Conservation (phyloP, 2,329 filamentous ascomycete species). For the Clonostachys solani region DNA sequence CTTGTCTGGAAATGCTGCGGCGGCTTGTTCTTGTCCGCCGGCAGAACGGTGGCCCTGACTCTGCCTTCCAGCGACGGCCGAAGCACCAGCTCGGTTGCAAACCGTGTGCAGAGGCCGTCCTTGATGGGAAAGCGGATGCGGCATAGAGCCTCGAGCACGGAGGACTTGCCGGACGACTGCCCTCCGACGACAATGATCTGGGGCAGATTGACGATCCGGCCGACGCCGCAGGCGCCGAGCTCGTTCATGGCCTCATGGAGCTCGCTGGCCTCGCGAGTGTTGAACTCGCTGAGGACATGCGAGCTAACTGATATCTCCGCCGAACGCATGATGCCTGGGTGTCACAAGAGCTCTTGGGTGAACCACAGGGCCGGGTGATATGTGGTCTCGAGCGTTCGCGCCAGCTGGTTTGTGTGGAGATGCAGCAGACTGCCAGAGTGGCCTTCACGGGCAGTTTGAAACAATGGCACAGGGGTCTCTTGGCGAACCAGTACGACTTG, state of each 20-base stretch:
- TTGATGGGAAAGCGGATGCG: slow-evolving; percentile 55
- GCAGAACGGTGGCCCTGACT: slow-evolving; percentile 36
- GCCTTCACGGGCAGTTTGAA: too few species aligned
- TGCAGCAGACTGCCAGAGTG: too few species aligned
- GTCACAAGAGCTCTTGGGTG: too few species aligned
- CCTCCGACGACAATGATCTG: slow-evolving; percentile 57
- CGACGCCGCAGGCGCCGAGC: slow-evolving; percentile 43
- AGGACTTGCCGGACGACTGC: slow-evolving; percentile 60
- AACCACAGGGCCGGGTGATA: too few species aligned
- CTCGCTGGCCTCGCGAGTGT: slow-evolving; percentile 34
- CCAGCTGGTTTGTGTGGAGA: too few species aligned
- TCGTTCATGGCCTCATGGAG: slow-evolving; percentile 50
- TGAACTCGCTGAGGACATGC: slow-evolving; percentile 31
- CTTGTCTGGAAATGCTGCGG: slow-evolving; percentile 19
- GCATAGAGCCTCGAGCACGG: slow-evolving; percentile 60
- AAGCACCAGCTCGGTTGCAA: slow-evolving; percentile 56
- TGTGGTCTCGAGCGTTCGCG: too few species aligned
- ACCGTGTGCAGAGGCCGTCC: slow-evolving; percentile 52
- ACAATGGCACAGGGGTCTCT: too few species aligned
- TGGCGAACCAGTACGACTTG: too few species aligned
- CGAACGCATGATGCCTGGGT: too few species aligned
- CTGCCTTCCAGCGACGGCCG: slow-evolving; percentile 27
- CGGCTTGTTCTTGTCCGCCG: slow-evolving; percentile 15
- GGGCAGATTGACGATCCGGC: slow-evolving; percentile 44
- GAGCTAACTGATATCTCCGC: slow-evolving; percentile 7